These are phyloP conservation scores for Macrolepiota fuliginosa DNA, from an alignment of 768 basidiomycete species.

Conservation along the genomic window DNA sequence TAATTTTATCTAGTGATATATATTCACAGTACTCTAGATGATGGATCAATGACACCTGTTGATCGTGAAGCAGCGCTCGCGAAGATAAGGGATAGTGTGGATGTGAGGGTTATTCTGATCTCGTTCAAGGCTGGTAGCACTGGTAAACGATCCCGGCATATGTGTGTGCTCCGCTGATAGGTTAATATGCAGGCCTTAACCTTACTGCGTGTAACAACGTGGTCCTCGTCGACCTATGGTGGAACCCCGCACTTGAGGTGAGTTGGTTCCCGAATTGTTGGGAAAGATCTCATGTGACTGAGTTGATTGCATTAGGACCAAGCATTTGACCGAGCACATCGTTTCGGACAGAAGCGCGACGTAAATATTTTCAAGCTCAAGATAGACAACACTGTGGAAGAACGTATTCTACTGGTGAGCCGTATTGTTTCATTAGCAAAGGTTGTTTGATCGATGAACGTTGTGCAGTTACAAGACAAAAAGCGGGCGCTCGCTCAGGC, in stretches of 20 bases:
- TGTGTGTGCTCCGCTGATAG: constrained; percentile 5
- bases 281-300: neutral
- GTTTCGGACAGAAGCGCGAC: constrained; percentile 82
- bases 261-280: constrained; percentile 22
- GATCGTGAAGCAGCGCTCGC: constrained; percentile 75
- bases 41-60: constrained; percentile 79
- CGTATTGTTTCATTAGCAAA: neutral
- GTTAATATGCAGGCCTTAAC: constrained; percentile 63
- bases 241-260: constrained; percentile 87
- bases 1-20: constrained; percentile 6
- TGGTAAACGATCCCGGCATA: constrained; percentile 42
- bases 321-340: constrained; percentile 90
- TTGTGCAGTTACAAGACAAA: constrained; percentile 75
- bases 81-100: constrained; percentile 61
- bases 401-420: constrained; percentile 73
- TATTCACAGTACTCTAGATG: constrained; percentile 51
- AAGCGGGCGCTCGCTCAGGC: constrained; percentile 85
- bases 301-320: constrained; percentile 57
- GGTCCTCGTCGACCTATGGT: constrained; percentile 92
- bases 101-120: constrained; percentile 79
- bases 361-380: constrained; percentile 91
- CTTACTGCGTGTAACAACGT: constrained; percentile 93
- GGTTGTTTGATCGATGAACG: constrained; percentile 1
- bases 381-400: constrained; percentile 83
- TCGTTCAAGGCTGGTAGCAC: constrained; percentile 96